A percentile compares a stretch with the other conserved stretches of the same genome.
These are phyloP conservation scores for Acidomyces sp. DNA, from an alignment of 495 filamentous ascomycete species.

Conservation along the genomic window DNA sequence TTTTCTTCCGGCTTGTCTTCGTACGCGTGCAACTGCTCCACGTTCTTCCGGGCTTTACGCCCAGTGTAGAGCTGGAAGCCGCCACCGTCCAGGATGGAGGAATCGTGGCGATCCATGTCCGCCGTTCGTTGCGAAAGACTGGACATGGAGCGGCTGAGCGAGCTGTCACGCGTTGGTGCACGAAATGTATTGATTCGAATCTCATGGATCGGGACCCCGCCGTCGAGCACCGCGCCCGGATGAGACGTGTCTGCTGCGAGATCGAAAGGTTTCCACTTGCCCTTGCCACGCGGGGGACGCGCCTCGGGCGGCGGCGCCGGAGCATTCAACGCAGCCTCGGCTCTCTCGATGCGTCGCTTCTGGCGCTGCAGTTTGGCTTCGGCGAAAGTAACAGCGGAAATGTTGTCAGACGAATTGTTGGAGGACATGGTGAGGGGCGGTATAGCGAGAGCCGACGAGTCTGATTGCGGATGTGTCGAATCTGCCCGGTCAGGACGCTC, in stretches of 20 bases:
- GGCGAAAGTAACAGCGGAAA: no score
- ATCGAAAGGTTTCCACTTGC: slow-evolving; percentile 12
- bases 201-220: slow-evolving; percentile 3
- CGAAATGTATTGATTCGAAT: slow-evolving; percentile 17
- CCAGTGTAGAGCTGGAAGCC: slow-evolving; percentile 16
- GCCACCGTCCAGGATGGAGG: neutral
- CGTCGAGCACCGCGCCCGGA: neutral
- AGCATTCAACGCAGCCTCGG: slow-evolving; percentile 14
- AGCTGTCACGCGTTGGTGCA: slow-evolving; percentile 6
- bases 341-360: slow-evolving; percentile 13
- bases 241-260: slow-evolving; percentile 2
- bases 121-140: slow-evolving; percentile 16
- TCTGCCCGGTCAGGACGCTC: no score
- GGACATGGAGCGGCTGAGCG: slow-evolving; percentile 11
- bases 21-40: slow-evolving; percentile 11
- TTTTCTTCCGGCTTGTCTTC: slow-evolving; percentile 13
- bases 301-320: slow-evolving; percentile 3
- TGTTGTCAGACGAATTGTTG: no score
- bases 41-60: slow-evolving; percentile 6
- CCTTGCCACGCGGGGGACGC: slow-evolving; percentile 12
- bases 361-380: slow-evolving; percentile 18
- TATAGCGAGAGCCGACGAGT: no score
- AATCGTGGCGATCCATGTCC: slow-evolving; percentile 11
- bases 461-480: no score
- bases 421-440: no score